phyloP scores from a whole-genome alignment of 202 grass and related monocot genomes.

The Digitaria exilis region DNA sequence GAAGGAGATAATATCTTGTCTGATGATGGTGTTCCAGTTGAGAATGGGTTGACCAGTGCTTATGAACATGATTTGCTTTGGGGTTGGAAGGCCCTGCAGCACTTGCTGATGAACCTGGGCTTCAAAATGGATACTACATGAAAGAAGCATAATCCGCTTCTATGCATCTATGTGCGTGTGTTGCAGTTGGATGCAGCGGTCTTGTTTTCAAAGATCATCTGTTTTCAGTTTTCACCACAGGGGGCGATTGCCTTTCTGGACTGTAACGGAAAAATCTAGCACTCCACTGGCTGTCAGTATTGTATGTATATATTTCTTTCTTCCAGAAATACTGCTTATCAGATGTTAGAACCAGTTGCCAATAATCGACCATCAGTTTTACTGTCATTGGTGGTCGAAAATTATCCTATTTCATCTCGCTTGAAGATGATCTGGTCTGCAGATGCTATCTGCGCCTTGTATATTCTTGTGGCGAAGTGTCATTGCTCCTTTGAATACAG shows the following conservation, averaged over 20 bases:
- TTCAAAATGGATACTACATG: conserved; percentile 52
- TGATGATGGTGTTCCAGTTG: conserved; percentile 33
- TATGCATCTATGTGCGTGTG: background rate
- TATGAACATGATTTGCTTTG: conserved; percentile 51
- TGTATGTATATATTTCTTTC: conserved; percentile 37
- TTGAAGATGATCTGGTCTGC: background rate
- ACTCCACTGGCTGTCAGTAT: background rate
- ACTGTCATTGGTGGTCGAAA: background rate
- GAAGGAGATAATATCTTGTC: conserved; percentile 11
- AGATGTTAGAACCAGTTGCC: conserved; percentile 16
- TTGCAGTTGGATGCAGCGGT: background rate
- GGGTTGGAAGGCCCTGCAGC: conserved; percentile 58
- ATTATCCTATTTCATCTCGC: conserved; percentile 10
- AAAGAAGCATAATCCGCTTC: conserved; percentile 22
- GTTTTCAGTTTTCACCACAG: background rate
- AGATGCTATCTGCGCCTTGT: background rate
- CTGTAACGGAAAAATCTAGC: conserved; percentile 16
- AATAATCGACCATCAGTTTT: conserved; percentile 40
- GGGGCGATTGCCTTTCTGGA: background rate
- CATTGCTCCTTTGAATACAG: background rate
- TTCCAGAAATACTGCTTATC: conserved; percentile 22
- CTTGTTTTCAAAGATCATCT: conserved; percentile 8
- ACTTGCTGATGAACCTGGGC: conserved; percentile 42
- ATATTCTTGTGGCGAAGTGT: background rate
- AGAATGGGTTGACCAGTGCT: conserved; percentile 34